phyloP scores from a whole-genome alignment of 495 filamentous ascomycete species.

The Astrothelium subdiscretum region DNA sequence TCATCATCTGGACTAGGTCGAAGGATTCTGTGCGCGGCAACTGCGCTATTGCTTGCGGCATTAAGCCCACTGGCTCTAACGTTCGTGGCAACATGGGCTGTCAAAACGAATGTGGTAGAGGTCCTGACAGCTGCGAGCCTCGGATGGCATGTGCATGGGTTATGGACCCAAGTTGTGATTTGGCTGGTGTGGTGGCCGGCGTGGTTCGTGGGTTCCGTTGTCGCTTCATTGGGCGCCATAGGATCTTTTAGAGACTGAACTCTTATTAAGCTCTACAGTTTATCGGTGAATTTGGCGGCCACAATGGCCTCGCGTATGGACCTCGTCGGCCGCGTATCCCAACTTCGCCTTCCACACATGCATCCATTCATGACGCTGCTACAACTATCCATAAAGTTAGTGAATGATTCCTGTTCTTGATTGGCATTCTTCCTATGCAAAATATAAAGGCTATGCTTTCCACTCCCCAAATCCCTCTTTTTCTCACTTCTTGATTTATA shows the following conservation, averaged over 20 bases:
- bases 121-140: slow-evolving; percentile 68
- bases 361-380: no score
- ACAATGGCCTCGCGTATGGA: no score
- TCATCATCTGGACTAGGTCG: background rate
- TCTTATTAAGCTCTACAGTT: no score
- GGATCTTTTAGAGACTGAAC: background rate
- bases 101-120: slow-evolving; percentile 37
- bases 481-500: no score
- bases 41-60: slow-evolving; percentile 28
- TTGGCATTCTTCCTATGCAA: no score
- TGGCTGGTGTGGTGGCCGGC: slow-evolving; percentile 99
- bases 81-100: slow-evolving; percentile 31
- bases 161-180: slow-evolving; percentile 81
- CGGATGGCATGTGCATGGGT: slow-evolving; percentile 83
- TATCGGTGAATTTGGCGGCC: no score
- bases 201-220: slow-evolving; percentile 53
- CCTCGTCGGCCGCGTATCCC: no score
- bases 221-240: background rate
- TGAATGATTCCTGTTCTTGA: no score
- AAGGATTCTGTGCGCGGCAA: background rate
- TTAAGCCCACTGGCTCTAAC: slow-evolving; percentile 58
- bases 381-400: no score
- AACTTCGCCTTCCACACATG: no score
- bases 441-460: no score
- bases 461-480: no score